phyloP scores from a whole-genome alignment of 352 stramenopile genomes.

The Pythium grandisporangium region DNA sequence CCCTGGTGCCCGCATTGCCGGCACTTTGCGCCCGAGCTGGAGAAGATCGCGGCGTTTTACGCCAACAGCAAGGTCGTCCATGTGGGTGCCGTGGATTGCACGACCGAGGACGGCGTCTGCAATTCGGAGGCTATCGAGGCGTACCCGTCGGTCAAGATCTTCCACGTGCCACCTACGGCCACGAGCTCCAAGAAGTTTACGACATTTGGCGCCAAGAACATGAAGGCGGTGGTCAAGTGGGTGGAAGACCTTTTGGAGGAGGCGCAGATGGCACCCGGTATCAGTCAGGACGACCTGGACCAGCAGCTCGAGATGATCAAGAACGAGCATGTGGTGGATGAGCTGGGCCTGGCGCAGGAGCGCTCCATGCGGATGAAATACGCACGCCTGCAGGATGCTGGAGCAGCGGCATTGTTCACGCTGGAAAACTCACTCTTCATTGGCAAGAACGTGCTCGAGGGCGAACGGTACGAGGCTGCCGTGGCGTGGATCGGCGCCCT shows the following conservation, averaged over 20 bases:
- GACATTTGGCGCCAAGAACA: slow-evolving; percentile 16
- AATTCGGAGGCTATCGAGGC: slow-evolving; percentile 44
- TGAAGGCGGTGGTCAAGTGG: slow-evolving; percentile 51
- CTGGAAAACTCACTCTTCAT: slow-evolving; percentile 74
- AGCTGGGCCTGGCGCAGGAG: slow-evolving; percentile 21
- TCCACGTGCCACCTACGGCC: slow-evolving; percentile 41
- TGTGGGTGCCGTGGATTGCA: slow-evolving; percentile 75
- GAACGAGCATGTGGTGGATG: slow-evolving; percentile 22
- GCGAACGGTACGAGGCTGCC: slow-evolving; percentile 48
- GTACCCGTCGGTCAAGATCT: slow-evolving; percentile 65
- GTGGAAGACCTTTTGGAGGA: slow-evolving; percentile 44
- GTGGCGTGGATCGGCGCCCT: slow-evolving; percentile 59
- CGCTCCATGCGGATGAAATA: slow-evolving; percentile 56
- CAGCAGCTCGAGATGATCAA: slow-evolving; percentile 35
- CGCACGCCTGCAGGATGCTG: slow-evolving; percentile 55
- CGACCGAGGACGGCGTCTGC: slow-evolving; percentile 40
- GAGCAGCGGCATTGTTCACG: slow-evolving; percentile 49
- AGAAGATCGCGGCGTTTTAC: slow-evolving; percentile 66
- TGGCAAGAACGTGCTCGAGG: slow-evolving; percentile 45
- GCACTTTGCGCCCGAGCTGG: slow-evolving; percentile 64
- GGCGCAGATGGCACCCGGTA: slow-evolving; percentile 34
- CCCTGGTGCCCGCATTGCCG: slow-evolving; percentile 80
- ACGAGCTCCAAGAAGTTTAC: slow-evolving; percentile 22
- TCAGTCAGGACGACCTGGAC: slow-evolving; percentile 35
- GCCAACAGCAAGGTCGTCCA: slow-evolving; percentile 35